Percentiles rank a stretch among this genome's conserved stretches.
These are phyloP conservation scores for Mucor piriformis DNA, from an alignment of 371 early-diverging fungal species.

Conservation along the genomic window DNA sequence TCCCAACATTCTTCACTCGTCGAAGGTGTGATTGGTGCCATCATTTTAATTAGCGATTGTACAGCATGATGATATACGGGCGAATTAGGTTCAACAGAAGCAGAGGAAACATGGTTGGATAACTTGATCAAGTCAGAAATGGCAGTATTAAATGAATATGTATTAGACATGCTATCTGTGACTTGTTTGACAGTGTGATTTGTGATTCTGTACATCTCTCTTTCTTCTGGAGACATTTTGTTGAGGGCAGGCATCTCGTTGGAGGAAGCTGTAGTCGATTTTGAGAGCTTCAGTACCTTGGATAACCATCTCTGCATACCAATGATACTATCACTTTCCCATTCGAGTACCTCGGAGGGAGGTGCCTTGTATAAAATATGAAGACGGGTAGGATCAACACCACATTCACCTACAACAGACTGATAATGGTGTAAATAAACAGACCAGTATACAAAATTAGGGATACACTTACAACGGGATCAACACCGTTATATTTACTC, in stretches of 20 bases:
- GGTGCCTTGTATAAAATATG: constrained; percentile 92
- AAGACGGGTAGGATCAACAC: constrained; percentile 85
- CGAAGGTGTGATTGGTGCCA: constrained; percentile 78
- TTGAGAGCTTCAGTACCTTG: constrained; percentile 50
- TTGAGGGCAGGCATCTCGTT: constrained; percentile 16
- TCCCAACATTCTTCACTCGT: constrained; percentile 81
- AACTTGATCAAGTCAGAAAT: constrained; percentile 84
- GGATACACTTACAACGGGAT: constrained; percentile 74
- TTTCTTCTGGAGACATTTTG: constrained; percentile 58
- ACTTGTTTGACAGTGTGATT: constrained; percentile 60
- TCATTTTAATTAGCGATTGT: constrained; percentile 67
- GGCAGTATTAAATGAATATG: constrained; percentile 78
- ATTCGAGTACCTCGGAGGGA: constrained; percentile 87
- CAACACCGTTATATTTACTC: constrained; percentile 93
- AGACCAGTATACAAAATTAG: too few relatives aligned
- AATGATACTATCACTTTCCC: constrained; percentile 89
- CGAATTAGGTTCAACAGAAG: constrained; percentile 25
- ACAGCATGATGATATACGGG: constrained; percentile 63
- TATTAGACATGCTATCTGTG: constrained; percentile 59
- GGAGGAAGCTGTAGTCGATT: neutral
- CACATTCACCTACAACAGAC: constrained; percentile 69
- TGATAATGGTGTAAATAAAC: too few relatives aligned
- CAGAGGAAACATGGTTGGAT: constrained; percentile 59
- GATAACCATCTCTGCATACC: constrained; percentile 90
- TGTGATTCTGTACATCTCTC: constrained; percentile 54